Evolutionary conservation across 345 rosid genomes (phyloP), one percentile per base, ranked within the genome.

Genomic region (Turritis glabra): DNA sequence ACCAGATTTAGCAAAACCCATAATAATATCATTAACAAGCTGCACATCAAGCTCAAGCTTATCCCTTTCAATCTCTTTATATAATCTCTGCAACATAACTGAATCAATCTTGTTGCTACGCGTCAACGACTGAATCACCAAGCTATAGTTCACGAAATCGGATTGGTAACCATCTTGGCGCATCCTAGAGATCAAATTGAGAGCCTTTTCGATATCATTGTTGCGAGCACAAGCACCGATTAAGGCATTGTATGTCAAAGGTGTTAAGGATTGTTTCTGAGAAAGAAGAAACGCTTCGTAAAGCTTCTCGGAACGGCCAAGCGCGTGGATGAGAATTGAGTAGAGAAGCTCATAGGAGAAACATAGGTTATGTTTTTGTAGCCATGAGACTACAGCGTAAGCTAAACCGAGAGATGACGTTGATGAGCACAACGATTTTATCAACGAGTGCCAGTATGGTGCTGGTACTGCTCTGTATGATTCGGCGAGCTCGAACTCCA

Each of bases 301-400:
- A 2, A 95, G 87, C 86, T 92, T 90, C 88, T 95, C 99, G 12
- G 96, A 90, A 25, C 89, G 88, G 32, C 99, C 97, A n/a, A 92
- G 92, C 15, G 94, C 92, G 80, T 95, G 95, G 60, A 95, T 92
- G 9, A 92, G 87, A 60, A 95, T 95, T 0, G 97, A 92, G 76
- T 90, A 92, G 76, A 90, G 97, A 33, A 95, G 88, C 83, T 95
- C 97, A 78, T 89, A 95, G 1, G 99, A 95, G 85, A 85, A 95
- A 71, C 97, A 95, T 73, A 95, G 97, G 32, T 89, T 90, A 78
- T 95, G 97, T 59, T 79, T 88, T 63, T 88, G 88, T 1, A 95
- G 87, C 99, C 99, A 95, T 0, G 88, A 83, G 54, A 95, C 99
- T 15, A 95, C 87, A 7, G 87, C 93, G 83, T 86, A 95, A 0